Evolutionary conservation across 2,329 filamentous ascomycete genomes (phyloP), one percentile per base, ranked within the genome.

Genomic region (Colletotrichum sp.): DNA sequence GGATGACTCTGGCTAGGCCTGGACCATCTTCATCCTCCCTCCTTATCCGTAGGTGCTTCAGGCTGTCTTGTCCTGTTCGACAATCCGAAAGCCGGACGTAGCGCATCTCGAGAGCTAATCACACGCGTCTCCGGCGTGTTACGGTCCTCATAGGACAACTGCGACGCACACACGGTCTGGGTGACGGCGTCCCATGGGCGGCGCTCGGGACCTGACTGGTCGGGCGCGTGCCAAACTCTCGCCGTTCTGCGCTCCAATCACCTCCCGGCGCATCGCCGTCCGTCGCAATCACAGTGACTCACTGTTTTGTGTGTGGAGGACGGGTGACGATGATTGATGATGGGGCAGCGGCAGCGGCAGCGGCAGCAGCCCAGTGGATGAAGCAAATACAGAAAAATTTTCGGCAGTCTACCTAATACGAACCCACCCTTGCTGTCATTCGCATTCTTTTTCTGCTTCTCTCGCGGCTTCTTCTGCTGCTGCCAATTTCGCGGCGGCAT

Each of bases 201-300:
- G 64, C 52, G 69, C 69, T 75, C 72, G 72, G 72, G 62, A 57
- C 62, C 69, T 63, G 36, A 68, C 52, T 76, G 69, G 57, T 55
- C 36, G 24, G 73, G 62, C 72, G 69, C 73, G 70, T 68, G 57
- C 64, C 36, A 64, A 16, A 16, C 15, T 15, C 24, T 21, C 30
- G 28, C 10, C 10, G 15, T 36, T 39, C 44, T 44, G 69, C 73
- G 69, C 73, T 76, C 73, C 73, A 76, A 76, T 76, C 73, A 52
- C 73, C 39, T 70, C 24, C 39, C 59, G 73, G 73, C 73, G 73
- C 73, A 76, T 73, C 64, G 57, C 44, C 73, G 21, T 55, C 30
- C 59, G 65, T 70, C 64, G 30, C 30, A 62, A 36, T 55, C 39
- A 69, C 52, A 52, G 36, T 66, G 57, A 49, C 34, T 63, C 68